Evolutionary conservation across 306 rosid species (phyloP), one percentile per base, ranked within the genome.

Genomic region (Acacia melanoxylon): DNA sequence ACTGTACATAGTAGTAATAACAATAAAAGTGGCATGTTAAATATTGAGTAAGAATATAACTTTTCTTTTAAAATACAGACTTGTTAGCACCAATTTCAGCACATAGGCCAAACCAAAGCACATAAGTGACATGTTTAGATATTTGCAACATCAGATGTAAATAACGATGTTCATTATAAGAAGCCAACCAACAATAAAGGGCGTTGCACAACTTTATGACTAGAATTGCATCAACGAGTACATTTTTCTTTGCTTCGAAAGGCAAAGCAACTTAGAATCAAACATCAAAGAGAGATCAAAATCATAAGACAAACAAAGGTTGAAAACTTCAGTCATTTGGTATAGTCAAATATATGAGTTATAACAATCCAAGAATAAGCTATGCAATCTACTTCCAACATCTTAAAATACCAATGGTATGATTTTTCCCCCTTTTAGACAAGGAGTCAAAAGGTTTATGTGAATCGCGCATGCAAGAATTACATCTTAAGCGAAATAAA

Each of bases 1-100:
- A 83, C 97, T 95, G 91, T 2, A 63, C 20, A 10, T 85, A 86
- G 37, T 82, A 8, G 79, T 17, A 46, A 77, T 63, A 80, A 40
- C 72, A 45, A 5, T 31, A 48, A 1, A 74, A 75, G 46, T 61
- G 3, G 37, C 27, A 37, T 24, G 51, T 24, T 24, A 7, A 7
- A 42, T 29, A 46, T n/a, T 29, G 31, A 29, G 31, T 29, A 19
- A 41, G 13, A 15, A 25, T 31, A 41, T 45, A 62, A 56, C 4
- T 35, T 65, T 42, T 22, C 15, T 31, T 52, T 31, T 41, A 11
- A n/a, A 61, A 65, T 40, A 54, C 19, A 73, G 3, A 51, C 7
- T 66, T 51, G 72, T 65, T 42, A 13, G 40, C 52, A 14, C 52
- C 52, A 48, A 48, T 48, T 48, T 48, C 14, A 48, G 15, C 52